Percentiles rank a stretch among this genome's conserved stretches.
These are phyloP conservation scores for Boletellus emodensis DNA, from an alignment of 768 basidiomycete genomes.

Conservation along the genomic window DNA sequence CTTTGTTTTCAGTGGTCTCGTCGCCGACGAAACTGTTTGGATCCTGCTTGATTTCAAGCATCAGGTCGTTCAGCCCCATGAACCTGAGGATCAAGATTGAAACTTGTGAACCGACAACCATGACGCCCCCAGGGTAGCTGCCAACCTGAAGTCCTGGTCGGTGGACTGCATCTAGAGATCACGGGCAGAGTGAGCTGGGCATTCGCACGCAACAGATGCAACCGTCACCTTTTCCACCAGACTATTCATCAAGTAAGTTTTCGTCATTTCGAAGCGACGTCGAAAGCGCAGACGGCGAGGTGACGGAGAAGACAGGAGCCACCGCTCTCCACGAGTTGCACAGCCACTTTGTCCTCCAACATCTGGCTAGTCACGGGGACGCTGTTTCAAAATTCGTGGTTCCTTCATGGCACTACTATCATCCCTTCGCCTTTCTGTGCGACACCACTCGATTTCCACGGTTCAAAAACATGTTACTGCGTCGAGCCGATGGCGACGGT, in stretches of 20 bases:
- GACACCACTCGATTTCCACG: too few relatives aligned
- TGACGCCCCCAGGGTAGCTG: slow-evolving; percentile 16
- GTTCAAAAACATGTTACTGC: too few relatives aligned
- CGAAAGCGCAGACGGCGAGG: slow-evolving; percentile 1
- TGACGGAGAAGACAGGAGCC: slow-evolving; percentile 22
- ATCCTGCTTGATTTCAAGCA: slow-evolving; percentile 83
- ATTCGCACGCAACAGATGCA: background rate
- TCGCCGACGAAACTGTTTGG: slow-evolving; percentile 74
- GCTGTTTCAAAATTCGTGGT: too few relatives aligned
- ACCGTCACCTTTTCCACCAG: slow-evolving; percentile 70
- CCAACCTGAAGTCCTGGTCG: slow-evolving; percentile 86
- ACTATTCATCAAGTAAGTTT: slow-evolving; percentile 79
- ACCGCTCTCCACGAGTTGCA: background rate
- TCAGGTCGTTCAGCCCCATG: slow-evolving; percentile 95
- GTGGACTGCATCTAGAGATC: slow-evolving; percentile 74
- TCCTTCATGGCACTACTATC: too few relatives aligned
- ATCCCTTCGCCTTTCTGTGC: too few relatives aligned
- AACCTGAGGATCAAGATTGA: slow-evolving; percentile 50
- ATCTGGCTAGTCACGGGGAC: too few relatives aligned
- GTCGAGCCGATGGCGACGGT: too few relatives aligned
- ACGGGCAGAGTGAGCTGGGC: slow-evolving; percentile 1
- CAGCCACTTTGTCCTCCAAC: background rate
- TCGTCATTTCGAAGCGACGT: slow-evolving; percentile 57
- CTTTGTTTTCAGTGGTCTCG: slow-evolving; percentile 79
- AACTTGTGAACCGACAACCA: slow-evolving; percentile 12